Percentiles rank a stretch among this genome's conserved stretches.
Evolutionary conservation across 2,329 filamentous ascomycete genomes (phyloP).

Genomic region (Nemania diffusa): DNA sequence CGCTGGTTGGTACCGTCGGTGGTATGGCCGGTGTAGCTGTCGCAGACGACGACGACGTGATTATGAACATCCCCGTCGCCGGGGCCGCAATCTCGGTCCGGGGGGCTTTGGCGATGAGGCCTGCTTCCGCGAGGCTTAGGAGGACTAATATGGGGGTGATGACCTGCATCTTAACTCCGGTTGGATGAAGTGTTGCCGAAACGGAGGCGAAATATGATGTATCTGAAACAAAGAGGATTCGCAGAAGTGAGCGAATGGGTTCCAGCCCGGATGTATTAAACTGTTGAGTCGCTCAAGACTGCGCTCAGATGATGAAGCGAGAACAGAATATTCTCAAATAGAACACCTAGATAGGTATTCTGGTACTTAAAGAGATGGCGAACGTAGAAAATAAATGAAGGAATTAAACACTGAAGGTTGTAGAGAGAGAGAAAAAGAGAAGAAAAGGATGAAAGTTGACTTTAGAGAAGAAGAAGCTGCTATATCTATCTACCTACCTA

Average conservation of each 20-base stretch:
- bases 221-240: neutral
- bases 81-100: slow-evolving; percentile 9
- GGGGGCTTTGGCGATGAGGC: slow-evolving; percentile 14
- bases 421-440: neutral
- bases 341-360: neutral
- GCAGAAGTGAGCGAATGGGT: neutral
- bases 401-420: neutral
- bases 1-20: neutral
- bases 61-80: neutral
- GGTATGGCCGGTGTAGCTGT: neutral
- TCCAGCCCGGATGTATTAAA: slow-evolving; percentile 3
- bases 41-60: neutral
- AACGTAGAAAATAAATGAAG: neutral
- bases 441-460: neutral
- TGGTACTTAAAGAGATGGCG: neutral
- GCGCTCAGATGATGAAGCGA: neutral
- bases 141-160: slow-evolving; percentile 6
- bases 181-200: neutral
- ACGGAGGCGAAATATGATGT: neutral
- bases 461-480: neutral
- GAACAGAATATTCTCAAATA: neutral
- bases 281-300: neutral
- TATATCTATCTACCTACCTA: neutral
- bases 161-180: slow-evolving; percentile 13
- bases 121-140: slow-evolving; percentile 15